Percentiles rank a stretch among this genome's conserved stretches.
Evolutionary conservation across 2,329 filamentous ascomycete species (phyloP).

Genomic region (Penicillium sp.): DNA sequence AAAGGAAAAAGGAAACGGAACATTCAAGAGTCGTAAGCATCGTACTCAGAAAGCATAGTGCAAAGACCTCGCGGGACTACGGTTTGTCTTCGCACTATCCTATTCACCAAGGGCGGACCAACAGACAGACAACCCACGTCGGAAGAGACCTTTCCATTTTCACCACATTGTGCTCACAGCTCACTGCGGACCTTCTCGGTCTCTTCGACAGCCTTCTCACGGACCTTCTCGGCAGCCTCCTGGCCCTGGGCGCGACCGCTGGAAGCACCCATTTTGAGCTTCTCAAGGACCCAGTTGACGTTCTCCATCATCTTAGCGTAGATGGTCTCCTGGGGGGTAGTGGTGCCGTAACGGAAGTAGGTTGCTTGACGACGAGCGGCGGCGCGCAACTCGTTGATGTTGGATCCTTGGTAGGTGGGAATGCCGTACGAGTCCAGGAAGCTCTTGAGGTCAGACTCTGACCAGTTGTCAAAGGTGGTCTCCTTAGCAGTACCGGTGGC

Average conservation of each 20-base stretch:
- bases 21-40: slow-evolving; percentile 17
- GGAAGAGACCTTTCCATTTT: too few relatives aligned
- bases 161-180: slow-evolving; percentile 19
- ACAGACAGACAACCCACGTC: too few relatives aligned
- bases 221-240: slow-evolving; percentile 42
- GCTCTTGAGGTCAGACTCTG: slow-evolving; percentile 62
- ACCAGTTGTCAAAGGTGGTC: slow-evolving; percentile 66
- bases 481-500: slow-evolving; percentile 62
- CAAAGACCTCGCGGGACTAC: too few relatives aligned
- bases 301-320: slow-evolving; percentile 55
- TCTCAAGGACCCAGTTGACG: slow-evolving; percentile 44
- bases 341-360: slow-evolving; percentile 71
- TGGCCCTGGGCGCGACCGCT: slow-evolving; percentile 44
- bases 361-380: slow-evolving; percentile 66
- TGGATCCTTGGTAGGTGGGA: slow-evolving; percentile 61
- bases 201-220: slow-evolving; percentile 47
- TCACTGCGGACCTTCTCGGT: slow-evolving; percentile 33
- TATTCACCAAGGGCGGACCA: too few relatives aligned
- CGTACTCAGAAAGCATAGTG: slow-evolving; percentile 4
- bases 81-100: too few relatives aligned
- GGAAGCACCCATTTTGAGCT: slow-evolving; percentile 45
- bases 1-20: not conserved
- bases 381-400: slow-evolving; percentile 62
- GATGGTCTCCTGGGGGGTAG: slow-evolving; percentile 58
- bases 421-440: slow-evolving; percentile 77